These are phyloP conservation scores for Kingdonia uniflora DNA, from an alignment of 164 flowering plant species.

Conservation along the genomic window DNA sequence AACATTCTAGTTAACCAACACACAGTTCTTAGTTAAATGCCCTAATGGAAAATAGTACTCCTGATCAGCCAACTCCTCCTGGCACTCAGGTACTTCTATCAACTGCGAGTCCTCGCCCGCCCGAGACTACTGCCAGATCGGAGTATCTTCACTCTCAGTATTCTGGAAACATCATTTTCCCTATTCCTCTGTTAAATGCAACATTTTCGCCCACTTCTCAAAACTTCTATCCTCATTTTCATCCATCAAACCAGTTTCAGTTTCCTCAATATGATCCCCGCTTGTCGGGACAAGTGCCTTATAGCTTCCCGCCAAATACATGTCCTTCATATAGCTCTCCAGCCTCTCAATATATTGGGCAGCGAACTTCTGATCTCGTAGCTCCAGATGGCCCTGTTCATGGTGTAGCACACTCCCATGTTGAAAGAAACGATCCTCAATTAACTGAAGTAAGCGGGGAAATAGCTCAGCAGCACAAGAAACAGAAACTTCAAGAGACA, in stretches of 20 bases:
- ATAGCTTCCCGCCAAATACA: background rate
- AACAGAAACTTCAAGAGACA: constrained; percentile 12
- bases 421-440: background rate
- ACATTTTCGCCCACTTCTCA: constrained; percentile 5
- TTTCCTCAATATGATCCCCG: constrained; percentile 4
- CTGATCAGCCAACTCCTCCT: constrained; percentile 18
- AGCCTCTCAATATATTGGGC: constrained; percentile 7
- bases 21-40: no score
- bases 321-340: constrained; percentile 7
- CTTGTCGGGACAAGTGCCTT: background rate
- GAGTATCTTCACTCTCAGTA: background rate
- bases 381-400: background rate
- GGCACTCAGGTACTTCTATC: constrained; percentile 11
- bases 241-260: constrained; percentile 2
- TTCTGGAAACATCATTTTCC: constrained; percentile 8
- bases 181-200: constrained; percentile 10
- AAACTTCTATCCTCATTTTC: constrained; percentile 7
- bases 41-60: no score
- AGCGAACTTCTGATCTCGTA: background rate
- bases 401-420: background rate
- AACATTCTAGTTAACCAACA: no score
- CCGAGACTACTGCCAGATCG: background rate
- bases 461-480: constrained; percentile 13
- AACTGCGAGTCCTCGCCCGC: background rate
- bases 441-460: constrained; percentile 8